Evolutionary conservation across 208 protist species (phyloP).

Genomic region (Balamuthia mandrillaris): DNA sequence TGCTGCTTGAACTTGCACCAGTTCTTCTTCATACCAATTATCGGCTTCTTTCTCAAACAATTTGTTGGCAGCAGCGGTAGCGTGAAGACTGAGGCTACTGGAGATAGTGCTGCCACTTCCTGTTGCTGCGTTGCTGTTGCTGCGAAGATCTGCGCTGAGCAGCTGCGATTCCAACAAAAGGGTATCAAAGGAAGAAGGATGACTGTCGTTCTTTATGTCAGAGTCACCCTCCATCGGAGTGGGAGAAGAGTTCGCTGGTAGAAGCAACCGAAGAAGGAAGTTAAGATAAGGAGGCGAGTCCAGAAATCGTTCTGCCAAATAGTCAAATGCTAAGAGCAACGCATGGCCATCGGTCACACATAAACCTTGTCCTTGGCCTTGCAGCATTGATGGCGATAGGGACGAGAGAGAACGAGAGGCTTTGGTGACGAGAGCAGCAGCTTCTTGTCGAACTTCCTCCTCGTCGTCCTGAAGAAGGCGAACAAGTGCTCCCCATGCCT

Average conservation of each 20-base stretch:
- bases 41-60: constrained; percentile 27
- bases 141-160: neutral
- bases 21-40: constrained; percentile 30
- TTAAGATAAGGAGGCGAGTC: neutral
- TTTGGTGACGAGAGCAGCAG: too few species aligned
- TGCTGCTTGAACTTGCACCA: neutral
- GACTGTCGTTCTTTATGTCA: neutral
- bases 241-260: neutral
- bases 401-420: neutral
- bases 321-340: neutral
- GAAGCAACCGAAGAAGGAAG: neutral
- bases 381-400: neutral
- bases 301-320: neutral
- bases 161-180: neutral
- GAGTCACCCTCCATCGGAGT: neutral
- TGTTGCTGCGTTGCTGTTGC: neutral
- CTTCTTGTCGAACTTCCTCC: neutral
- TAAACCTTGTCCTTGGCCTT: neutral
- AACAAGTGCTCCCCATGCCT: neutral
- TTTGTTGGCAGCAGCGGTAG: neutral
- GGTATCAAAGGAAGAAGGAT: neutral
- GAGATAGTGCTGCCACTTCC: neutral
- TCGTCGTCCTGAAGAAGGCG: constrained; percentile 16
- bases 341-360: neutral
- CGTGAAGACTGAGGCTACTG: neutral